Percentiles rank a stretch among this genome's conserved stretches.
Evolutionary conservation across 1,284 basidiomycete species (phyloP).

Genomic region (Sphagnurus paluster): DNA sequence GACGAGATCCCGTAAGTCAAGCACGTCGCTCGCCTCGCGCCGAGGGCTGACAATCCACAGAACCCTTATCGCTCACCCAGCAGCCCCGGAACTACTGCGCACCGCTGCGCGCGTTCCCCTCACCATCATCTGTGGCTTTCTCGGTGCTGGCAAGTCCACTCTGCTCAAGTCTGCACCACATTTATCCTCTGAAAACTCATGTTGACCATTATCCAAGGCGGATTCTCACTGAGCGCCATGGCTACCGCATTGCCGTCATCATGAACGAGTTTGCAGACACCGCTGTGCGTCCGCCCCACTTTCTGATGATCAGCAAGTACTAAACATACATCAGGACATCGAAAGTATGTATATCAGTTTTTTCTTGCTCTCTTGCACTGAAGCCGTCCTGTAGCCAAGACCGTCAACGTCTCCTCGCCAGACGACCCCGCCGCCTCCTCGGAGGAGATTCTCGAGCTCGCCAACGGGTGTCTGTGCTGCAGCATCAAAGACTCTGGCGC

Average conservation of each 20-base stretch:
- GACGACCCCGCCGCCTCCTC: conserved; percentile 64
- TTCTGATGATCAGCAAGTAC: conserved; percentile 2
- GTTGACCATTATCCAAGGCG: conserved; percentile 46
- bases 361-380: not conserved
- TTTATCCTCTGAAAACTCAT: not conserved
- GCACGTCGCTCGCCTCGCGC: conserved; percentile 13
- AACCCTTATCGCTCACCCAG: conserved; percentile 45
- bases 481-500: conserved; percentile 90
- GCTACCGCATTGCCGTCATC: conserved; percentile 93
- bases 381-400: conserved; percentile 53
- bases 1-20: conserved; percentile 53
- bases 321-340: conserved; percentile 57
- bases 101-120: conserved; percentile 64
- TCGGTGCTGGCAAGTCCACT: conserved; percentile 91
- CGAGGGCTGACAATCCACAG: conserved; percentile 25
- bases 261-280: conserved; percentile 95
- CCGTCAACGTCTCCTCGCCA: conserved; percentile 74
- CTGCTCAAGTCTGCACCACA: conserved; percentile 60
- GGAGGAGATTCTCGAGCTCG: conserved; percentile 83
- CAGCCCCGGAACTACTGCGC: conserved; percentile 4
- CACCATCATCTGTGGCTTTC: conserved; percentile 89
- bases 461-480: conserved; percentile 94
- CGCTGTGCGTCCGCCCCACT: conserved; percentile 50
- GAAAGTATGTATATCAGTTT: conserved; percentile 45
- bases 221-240: conserved; percentile 89